Evolutionary conservation across 345 rosid species (phyloP), one percentile per base, ranked within the genome.

Genomic region (Conringia planisiliqua): DNA sequence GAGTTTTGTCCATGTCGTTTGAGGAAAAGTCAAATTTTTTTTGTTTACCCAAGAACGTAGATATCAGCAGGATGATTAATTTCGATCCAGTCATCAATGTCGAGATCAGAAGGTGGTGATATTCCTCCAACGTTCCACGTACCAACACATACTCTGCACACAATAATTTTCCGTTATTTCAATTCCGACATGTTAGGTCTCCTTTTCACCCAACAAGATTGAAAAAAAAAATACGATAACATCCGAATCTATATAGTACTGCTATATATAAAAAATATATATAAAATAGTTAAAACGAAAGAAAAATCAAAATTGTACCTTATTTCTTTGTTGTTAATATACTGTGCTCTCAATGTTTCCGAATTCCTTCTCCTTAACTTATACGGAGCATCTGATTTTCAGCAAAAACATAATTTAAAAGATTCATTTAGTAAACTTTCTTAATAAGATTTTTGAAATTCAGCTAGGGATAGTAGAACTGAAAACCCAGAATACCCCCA

Each of bases 101-200:
- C 96, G 16, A 91, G 88, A 78, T 90, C 96, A 69, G 88, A 90
- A 1, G 92, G 86, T 51, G 98, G 98, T 69, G 87, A 75, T 72
- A 75, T 85, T 63, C 96, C 97, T 76, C 89, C 98, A 52, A 88
- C 98, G 79, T 94, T 94, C 98, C 98, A 94, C 17, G 98, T 94
- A 57, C 91, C 91, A 72, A 82, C 89, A 22, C 86, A 72, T 70
- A 93, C 78, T 80, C 98, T 93, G 69, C 50, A 12, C 40, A 68
- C 17, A 35, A 27, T 17, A 12, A 50, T 46, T n/a, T 56, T 36
- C 61, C 48, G 36, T 46, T 47, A 24, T 60, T 71, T n/a, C 17
- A 33, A 38, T 47, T 66, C 72, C 68, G 56, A 75, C 68, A 67
- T 58, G 35, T 59, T 66, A 59, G 35, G 73, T 60, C 66, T 68